phyloP scores from a whole-genome alignment of 441 rosid species.

The Erysimum cheiri region DNA sequence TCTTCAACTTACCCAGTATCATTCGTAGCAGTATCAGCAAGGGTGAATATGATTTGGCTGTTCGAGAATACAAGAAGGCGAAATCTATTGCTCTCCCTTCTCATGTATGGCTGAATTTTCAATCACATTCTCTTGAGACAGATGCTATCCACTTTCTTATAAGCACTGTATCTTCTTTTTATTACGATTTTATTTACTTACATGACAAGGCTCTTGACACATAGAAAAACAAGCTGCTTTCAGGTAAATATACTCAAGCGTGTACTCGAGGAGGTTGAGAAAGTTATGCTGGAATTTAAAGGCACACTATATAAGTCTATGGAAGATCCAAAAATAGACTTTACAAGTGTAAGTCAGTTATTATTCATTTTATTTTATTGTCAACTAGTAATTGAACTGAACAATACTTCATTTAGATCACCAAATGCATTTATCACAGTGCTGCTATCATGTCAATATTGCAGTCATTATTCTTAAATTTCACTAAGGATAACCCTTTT shows the following conservation, averaged over 20 bases:
- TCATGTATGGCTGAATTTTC: slow-evolving; percentile 64
- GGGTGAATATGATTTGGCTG: slow-evolving; percentile 97
- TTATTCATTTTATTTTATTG: slow-evolving; percentile 11
- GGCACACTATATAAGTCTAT: slow-evolving; percentile 89
- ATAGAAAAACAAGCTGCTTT: slow-evolving; percentile 40
- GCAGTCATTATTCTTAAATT: slow-evolving; percentile 26
- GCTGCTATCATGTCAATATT: slow-evolving; percentile 23
- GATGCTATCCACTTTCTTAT: slow-evolving; percentile 18
- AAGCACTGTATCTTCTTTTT: slow-evolving; percentile 5
- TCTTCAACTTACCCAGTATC: slow-evolving; percentile 92
- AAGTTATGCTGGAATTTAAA: slow-evolving; percentile 95
- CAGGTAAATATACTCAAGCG: slow-evolving; percentile 97
- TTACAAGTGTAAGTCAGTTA: slow-evolving; percentile 71
- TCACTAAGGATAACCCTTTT: background rate
- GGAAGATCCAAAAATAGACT: slow-evolving; percentile 97
- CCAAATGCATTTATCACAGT: slow-evolving; percentile 17
- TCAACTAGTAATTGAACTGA: slow-evolving; percentile 9
- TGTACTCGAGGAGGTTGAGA: slow-evolving; percentile 98
- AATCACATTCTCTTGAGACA: slow-evolving; percentile 16
- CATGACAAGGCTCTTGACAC: slow-evolving; percentile 31
- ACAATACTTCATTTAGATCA: slow-evolving; percentile 11
- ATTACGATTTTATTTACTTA: slow-evolving; percentile 6
- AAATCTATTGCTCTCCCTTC: slow-evolving; percentile 96
- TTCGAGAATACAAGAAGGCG: slow-evolving; percentile 98
- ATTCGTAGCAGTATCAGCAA: slow-evolving; percentile 92